Base-by-base conservation (phyloP, 73 alveolate species). In the Symbiodinium pilosum region DNA sequence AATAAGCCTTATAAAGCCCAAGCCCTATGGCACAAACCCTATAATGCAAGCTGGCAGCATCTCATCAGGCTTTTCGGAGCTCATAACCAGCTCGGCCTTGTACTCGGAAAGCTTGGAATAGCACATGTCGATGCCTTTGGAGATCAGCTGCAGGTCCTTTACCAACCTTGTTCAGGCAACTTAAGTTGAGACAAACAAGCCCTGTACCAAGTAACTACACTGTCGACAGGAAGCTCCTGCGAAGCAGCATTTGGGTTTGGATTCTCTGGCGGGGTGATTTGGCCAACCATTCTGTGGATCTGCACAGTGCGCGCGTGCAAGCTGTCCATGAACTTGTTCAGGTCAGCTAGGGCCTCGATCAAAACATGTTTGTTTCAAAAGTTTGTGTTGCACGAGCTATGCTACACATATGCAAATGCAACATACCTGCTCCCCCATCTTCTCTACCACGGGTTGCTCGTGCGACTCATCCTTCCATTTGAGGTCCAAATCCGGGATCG, bases 381-480 rank as follows among this genome's bases (percentile, higher is more conserved):
- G n/a, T n/a, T n/a, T n/a, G n/a, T n/a, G n/a, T n/a, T n/a, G n/a
- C n/a, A n/a, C n/a, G n/a, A n/a, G n/a, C n/a, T n/a, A n/a, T n/a
- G n/a, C n/a, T n/a, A n/a, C n/a, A n/a, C n/a, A n/a, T n/a, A n/a
- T n/a, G n/a, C n/a, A n/a, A n/a, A n/a, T n/a, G n/a, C n/a, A n/a
- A n/a, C n/a, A n/a, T n/a, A 38, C 94, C 94, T 87, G 52, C 47
- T 52, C 85, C 3, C 94, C 94, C 94, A 87, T 56, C 28, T n/a
- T 87, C 71, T 87, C 94, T 0, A 85, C 69, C 43, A 54, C 38
- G 9, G 94, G 94, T 0, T 64, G 20, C 85, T 54, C n/a, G 39
- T 83, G 68, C 69, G 30, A 5, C 40, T 87, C 94, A 26, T 52
- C 85, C 30, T 26, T 41, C 68, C 43, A 30, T 2, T 18, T 5